Base-by-base conservation (phyloP, 1,139 yeast genomes). In the Nematodospora anomalae region DNA sequence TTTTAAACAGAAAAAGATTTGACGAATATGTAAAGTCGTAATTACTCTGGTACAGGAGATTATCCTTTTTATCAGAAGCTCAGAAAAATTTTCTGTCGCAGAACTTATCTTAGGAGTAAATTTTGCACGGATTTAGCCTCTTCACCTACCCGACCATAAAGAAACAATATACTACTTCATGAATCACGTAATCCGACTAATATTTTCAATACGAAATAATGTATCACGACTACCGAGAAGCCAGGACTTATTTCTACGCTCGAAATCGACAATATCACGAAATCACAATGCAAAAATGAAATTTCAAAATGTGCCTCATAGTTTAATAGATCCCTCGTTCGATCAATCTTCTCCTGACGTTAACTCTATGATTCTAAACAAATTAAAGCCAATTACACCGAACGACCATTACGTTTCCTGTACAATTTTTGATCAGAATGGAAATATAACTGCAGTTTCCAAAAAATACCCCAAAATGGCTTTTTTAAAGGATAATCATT, bases 391-490 rank as follows among this genome's bases (percentile, higher is more conserved):
- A 1, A 71, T 76, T 5, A 71, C 77, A 3, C 84, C 86, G 0
- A 79, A 68, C 51, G 77, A 79, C 46, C 59, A 74, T 6, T 74
- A 55, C 47, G 81, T 80, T 3, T 76, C 81, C 23, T 83, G 89
- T 47, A 83, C 90, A 1, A 79, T 85, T 1, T 83, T 92, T 52
- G 94, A 90, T 55, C 51, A 60, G 6, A 63, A 72, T 11, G 98
- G 98, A 1, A 74, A 78, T 39, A 84, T 86, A 31, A 68, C 77
- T 1, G 84, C 83, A 4, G 87, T 86, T 2, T 80, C 94, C 0
- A 80, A 87, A 35, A 86, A 82, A 50, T 83, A 79, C 51, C 89
- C 87, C 40, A 83, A 88, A 54, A 78, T 84, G 65, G 78, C 80
- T 43, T 77, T 94, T 40, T 66, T 94, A 11, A 73, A 79, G 41